A percentile compares a stretch with the other conserved stretches of the same genome.
Evolutionary conservation across 495 filamentous ascomycete genomes (phyloP).

Genomic region (Clavariopsis aquatica): DNA sequence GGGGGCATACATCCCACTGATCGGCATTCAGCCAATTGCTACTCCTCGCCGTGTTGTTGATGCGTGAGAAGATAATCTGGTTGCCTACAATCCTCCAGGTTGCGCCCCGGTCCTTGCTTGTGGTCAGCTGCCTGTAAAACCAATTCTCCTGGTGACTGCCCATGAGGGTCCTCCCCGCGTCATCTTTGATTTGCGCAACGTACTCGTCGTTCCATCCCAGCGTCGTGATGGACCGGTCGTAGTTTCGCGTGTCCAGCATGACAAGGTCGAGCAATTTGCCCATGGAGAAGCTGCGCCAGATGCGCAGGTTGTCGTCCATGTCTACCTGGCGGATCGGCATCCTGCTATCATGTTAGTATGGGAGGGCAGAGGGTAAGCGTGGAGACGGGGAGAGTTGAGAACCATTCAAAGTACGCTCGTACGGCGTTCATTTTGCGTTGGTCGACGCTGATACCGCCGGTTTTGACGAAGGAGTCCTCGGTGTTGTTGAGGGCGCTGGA

Average conservation of each 20-base stretch:
- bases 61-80: constrained; percentile 64
- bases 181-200: constrained; percentile 56
- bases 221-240: constrained; percentile 59
- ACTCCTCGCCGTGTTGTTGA: constrained; percentile 31
- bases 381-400: background rate
- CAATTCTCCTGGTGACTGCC: constrained; percentile 66
- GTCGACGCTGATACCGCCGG: constrained; percentile 62
- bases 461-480: constrained; percentile 60
- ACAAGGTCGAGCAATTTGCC: constrained; percentile 66
- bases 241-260: constrained; percentile 69
- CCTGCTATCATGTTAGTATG: background rate
- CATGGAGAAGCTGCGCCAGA: constrained; percentile 67
- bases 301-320: constrained; percentile 68
- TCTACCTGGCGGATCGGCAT: constrained; percentile 54
- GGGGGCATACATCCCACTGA: constrained; percentile 23
- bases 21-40: constrained; percentile 19
- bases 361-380: background rate
- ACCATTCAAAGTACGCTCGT: constrained; percentile 69
- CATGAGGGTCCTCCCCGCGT: constrained; percentile 62
- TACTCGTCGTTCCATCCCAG: constrained; percentile 59
- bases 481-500: constrained; percentile 58
- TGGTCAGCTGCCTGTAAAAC: constrained; percentile 62
- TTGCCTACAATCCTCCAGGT: constrained; percentile 66
- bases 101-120: constrained; percentile 55
- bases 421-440: constrained; percentile 71